Conservation (phyloP, 768 basidiomycete genomes). For the Trametes villosa region DNA sequence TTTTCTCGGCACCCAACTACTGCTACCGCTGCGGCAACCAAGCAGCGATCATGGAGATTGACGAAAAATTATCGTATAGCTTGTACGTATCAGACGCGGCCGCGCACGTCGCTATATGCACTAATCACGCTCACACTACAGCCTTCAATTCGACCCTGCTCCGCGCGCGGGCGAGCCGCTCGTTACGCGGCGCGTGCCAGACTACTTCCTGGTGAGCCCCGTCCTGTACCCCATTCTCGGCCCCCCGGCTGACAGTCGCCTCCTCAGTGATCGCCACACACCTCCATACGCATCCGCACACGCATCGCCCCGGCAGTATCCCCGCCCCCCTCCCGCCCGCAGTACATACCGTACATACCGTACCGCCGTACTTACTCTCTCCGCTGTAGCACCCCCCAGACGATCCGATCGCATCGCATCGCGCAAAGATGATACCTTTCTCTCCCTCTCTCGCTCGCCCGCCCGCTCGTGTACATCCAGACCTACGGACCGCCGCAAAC, state of each 20-base stretch:
- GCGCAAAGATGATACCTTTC: conserved; percentile 28
- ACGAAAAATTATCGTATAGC: conserved; percentile 95
- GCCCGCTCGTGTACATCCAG: conserved; percentile 15
- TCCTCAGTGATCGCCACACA: conserved; percentile 27
- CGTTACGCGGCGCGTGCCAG: conserved; percentile 92
- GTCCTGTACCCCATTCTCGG: neutral
- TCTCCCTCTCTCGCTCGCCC: neutral
- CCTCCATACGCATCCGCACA: neutral
- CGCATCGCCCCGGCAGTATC: conserved; percentile 1
- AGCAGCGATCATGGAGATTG: conserved; percentile 99
- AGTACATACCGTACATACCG: conserved; percentile 34
- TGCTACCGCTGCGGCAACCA: conserved; percentile 99
- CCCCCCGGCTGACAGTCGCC: neutral
- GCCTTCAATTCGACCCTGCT: conserved; percentile 99
- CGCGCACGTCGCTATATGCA: neutral
- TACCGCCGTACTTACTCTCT: conserved; percentile 28
- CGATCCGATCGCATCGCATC: conserved; percentile 5
- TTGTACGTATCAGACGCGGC: conserved; percentile 58
- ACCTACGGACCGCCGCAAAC: conserved; percentile 3
- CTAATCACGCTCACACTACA: conserved; percentile 37
- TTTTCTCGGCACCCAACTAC: conserved; percentile 99
- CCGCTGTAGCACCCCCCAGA: conserved; percentile 29
- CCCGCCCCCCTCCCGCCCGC: neutral
- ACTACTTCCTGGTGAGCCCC: conserved; percentile 84
- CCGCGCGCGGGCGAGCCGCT: conserved; percentile 98